These are phyloP conservation scores for Evernia prunastri DNA, from an alignment of 495 filamentous ascomycete species.

Conservation along the genomic window DNA sequence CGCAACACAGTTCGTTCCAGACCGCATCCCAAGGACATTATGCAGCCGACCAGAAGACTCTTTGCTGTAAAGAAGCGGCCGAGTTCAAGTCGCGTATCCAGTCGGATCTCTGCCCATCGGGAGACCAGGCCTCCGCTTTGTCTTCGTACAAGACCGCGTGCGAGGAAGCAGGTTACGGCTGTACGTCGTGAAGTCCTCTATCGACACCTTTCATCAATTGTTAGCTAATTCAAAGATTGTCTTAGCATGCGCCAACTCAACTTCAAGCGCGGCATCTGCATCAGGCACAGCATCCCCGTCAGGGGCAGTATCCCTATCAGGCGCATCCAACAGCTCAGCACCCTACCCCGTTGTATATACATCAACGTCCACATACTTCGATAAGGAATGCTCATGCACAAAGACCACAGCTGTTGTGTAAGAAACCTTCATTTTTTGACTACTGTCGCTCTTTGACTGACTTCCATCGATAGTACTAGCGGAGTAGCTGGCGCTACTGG, in stretches of 20 bases:
- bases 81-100: constrained; percentile 22
- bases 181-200: constrained; percentile 7
- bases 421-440: not conserved
- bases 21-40: constrained; percentile 7
- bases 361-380: constrained; percentile 26
- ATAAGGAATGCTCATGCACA: constrained; percentile 26
- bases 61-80: constrained; percentile 23
- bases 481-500: constrained; percentile 19
- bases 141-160: constrained; percentile 21
- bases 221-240: constrained; percentile 8
- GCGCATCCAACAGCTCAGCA: constrained; percentile 18
- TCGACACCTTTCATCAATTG: not conserved
- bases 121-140: constrained; percentile 13
- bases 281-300: constrained; percentile 14
- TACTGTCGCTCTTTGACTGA: not conserved
- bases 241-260: constrained; percentile 19
- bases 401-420: constrained; percentile 23
- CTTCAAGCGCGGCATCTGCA: constrained; percentile 18
- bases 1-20: constrained; percentile 29
- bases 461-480: not conserved
- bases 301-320: constrained; percentile 15
- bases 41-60: constrained; percentile 30
- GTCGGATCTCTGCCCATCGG: constrained; percentile 19
- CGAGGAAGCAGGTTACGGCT: constrained; percentile 16
- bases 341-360: constrained; percentile 25